phyloP scores from a whole-genome alignment of 73 alveolate species.

The Stentor roeselii region DNA sequence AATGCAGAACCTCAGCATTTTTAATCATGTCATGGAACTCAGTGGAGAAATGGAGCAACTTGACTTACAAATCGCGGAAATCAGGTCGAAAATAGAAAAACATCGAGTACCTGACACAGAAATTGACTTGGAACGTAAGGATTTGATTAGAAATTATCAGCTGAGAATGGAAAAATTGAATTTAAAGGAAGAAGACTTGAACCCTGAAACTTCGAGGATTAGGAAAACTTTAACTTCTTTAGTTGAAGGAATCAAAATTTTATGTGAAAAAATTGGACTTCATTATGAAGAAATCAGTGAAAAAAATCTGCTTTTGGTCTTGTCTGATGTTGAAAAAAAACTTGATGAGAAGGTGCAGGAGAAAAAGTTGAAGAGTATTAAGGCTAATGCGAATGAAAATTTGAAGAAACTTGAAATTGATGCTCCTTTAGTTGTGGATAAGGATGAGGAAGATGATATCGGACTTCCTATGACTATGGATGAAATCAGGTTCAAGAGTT shows the following conservation, averaged over 20 bases:
- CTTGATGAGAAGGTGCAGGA: not conserved
- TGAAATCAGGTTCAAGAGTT: conserved; percentile 1
- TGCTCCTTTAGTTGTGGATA: not conserved
- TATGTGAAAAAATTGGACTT: not conserved
- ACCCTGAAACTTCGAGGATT: not conserved
- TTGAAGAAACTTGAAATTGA: conserved; percentile 7
- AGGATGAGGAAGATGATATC: conserved; percentile 3
- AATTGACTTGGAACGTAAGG: not conserved
- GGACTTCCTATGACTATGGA: conserved; percentile 6
- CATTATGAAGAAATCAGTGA: not conserved
- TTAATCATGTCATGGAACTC: conserved; percentile 37
- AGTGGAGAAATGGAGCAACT: conserved; percentile 43
- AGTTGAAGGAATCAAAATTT: conserved; percentile 4
- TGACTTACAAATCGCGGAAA: conserved; percentile 36
- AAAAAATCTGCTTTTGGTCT: not conserved
- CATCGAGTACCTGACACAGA: not conserved
- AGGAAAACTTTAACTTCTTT: conserved; percentile 16
- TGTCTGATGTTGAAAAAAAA: conserved; percentile 3
- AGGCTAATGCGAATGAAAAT: not conserved
- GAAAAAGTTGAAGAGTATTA: not conserved
- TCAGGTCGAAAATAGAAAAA: not conserved
- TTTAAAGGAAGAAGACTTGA: not conserved
- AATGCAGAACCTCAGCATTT: conserved; percentile 44
- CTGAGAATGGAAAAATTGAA: conserved; percentile 1
- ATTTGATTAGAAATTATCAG: not conserved